Base-by-base conservation (phyloP, 441 rosid genomes). In the Pelargonium citronellum region DNA sequence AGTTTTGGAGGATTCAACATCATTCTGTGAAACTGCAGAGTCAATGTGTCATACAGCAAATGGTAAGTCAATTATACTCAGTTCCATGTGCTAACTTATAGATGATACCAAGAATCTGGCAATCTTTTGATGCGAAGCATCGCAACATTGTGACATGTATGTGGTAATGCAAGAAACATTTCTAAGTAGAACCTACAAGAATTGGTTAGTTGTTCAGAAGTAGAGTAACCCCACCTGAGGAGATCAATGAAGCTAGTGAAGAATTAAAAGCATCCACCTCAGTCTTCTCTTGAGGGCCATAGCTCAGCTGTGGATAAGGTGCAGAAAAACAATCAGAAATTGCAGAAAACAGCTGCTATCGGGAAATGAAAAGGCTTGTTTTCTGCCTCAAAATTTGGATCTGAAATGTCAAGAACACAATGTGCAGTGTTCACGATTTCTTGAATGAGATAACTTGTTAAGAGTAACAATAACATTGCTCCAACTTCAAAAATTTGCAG, bases 181-280 rank as follows among this genome's bases (percentile, higher is more conserved):
- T 30, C 37, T 30, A 30, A 30, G 37, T 30, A 30, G 37, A 30
- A 51, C 15, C 58, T 51, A 51, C 13, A 5, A 51, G 13, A 16
- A 9, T 15, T 51, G 58, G 58, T n/a, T 51, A n/a, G 58, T 8
- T 8, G 65, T 9, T 17, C 58, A 24, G 51, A 19, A 13, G 64
- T 12, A n/a, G 68, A 53, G 71, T 63, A 27, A 58, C 73, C 13
- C 58, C 16, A 91, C 97, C 97, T 83, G 98, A 91, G 64, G 94
- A 87, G 70, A 91, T 87, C 72, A 93, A 80, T 46, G 88, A 82
- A 75, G 96, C 85, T 70, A 91, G 74, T 0, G 94, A 87, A 65
- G 98, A 84, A 71, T 88, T 88, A 71, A 91, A 94, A 1, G 85
- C 49, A 73, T 87, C 90, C 70, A 89, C 97, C 69, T 88, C 77